A percentile compares a stretch with the other conserved stretches of the same genome.
Conservation (phyloP, 345 rosid genomes). For the Dipteronia sinensis region DNA sequence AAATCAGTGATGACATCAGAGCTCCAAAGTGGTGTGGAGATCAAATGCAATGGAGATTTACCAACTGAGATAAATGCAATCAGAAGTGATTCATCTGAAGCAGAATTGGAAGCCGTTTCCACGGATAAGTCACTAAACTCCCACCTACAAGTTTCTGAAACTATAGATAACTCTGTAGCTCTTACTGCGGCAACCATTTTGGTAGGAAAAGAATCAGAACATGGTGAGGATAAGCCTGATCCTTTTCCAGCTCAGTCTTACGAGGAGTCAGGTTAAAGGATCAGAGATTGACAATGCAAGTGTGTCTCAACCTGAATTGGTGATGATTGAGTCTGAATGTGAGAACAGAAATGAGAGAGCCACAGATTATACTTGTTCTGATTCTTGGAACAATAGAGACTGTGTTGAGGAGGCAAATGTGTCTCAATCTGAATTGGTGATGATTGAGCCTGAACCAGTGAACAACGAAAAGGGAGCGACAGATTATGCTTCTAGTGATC, state of each 20-base stretch:
- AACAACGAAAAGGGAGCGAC: not conserved
- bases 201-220: constrained; percentile 24
- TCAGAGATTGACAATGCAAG: constrained; percentile 14
- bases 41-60: constrained; percentile 19
- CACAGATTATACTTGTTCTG: constrained; percentile 13
- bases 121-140: not conserved
- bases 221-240: constrained; percentile 15
- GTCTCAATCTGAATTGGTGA: not conserved
- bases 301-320: constrained; percentile 12
- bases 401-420: not conserved
- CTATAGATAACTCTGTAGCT: constrained; percentile 23
- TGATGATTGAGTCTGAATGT: constrained; percentile 4
- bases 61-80: not conserved
- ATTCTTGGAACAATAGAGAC: constrained; percentile 1
- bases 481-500: not conserved
- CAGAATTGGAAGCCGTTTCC: constrained; percentile 14
- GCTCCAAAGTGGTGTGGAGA: constrained; percentile 8
- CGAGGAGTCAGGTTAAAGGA: constrained; percentile 15
- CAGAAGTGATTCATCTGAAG: not conserved
- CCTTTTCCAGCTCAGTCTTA: constrained; percentile 5
- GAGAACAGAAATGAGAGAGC: constrained; percentile 9
- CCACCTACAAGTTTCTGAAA: constrained; percentile 10
- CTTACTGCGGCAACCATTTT: constrained; percentile 6
- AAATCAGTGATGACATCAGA: constrained; percentile 1
- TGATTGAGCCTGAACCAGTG: not conserved